Evolutionary conservation across 164 flowering plant genomes (phyloP).

Genomic region (Tetracentron sinense): DNA sequence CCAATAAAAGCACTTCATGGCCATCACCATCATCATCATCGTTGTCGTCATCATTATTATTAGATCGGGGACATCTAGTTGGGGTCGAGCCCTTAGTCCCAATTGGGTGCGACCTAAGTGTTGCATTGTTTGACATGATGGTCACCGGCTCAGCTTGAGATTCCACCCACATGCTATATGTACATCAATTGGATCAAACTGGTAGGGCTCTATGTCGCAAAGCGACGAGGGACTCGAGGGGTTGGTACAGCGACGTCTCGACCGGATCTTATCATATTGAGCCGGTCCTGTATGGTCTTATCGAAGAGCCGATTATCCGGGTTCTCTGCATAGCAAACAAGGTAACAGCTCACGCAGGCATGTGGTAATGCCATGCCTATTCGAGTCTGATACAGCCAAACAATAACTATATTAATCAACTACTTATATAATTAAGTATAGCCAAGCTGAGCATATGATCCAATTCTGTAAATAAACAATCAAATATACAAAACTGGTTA

Average conservation of each 20-base stretch:
- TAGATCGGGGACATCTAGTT: not conserved
- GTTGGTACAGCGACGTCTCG: constrained; percentile 59
- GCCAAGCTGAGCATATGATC: constrained; percentile 1
- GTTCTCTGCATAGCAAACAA: constrained; percentile 83
- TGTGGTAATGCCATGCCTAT: constrained; percentile 94
- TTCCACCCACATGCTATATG: not conserved
- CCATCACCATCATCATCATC: not conserved
- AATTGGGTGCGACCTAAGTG: not conserved
- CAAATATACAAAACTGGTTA: constrained; percentile 6
- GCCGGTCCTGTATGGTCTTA: constrained; percentile 49
- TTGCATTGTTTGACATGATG: not conserved
- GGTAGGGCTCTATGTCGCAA: not conserved
- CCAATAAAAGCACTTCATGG: not conserved
- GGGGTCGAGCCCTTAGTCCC: not conserved
- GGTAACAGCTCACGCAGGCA: constrained; percentile 88
- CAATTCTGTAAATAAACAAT: not conserved
- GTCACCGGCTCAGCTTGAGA: not conserved
- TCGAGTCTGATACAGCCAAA: constrained; percentile 54
- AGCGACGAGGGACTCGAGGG: constrained; percentile 53
- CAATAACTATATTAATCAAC: not conserved
- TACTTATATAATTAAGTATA: not conserved
- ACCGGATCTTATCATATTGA: constrained; percentile 31
- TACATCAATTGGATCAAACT: not conserved
- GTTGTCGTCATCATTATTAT: not conserved
- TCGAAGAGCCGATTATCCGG: constrained; percentile 60